These are phyloP conservation scores for Citrus unshiu DNA, from an alignment of 345 rosid species.

Conservation along the genomic window DNA sequence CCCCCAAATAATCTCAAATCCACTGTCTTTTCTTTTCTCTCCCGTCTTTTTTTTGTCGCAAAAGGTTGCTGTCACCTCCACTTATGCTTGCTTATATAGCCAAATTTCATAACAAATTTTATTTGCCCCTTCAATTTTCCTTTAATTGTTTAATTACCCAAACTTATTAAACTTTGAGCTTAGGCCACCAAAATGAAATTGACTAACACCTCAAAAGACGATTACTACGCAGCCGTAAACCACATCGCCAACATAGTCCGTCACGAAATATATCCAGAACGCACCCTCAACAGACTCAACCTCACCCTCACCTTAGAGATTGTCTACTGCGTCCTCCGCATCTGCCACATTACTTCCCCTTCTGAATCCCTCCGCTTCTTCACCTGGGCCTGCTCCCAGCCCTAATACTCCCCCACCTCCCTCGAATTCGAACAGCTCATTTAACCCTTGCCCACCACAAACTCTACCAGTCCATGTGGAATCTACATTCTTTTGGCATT, in stretches of 20 bases:
- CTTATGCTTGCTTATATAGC: no score
- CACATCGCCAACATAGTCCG: slow-evolving; percentile 77
- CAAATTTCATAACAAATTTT: no score
- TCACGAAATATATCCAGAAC: slow-evolving; percentile 78
- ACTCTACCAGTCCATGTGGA: slow-evolving; percentile 76
- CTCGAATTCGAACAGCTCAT: slow-evolving; percentile 67
- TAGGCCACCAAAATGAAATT: slow-evolving; percentile 28
- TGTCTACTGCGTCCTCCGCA: slow-evolving; percentile 77
- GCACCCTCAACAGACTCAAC: slow-evolving; percentile 44
- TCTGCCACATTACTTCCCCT: slow-evolving; percentile 52
- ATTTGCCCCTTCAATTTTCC: slow-evolving; percentile 33
- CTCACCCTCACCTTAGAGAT: slow-evolving; percentile 60
- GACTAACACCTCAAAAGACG: slow-evolving; percentile 39
- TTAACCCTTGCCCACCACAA: slow-evolving; percentile 53
- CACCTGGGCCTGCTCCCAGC: slow-evolving; percentile 56
- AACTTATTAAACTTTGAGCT: slow-evolving; percentile 45
- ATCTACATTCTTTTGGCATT: not conserved
- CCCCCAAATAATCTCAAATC: no score
- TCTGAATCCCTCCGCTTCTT: slow-evolving; percentile 78
- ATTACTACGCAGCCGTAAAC: slow-evolving; percentile 73
- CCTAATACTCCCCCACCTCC: slow-evolving; percentile 59
- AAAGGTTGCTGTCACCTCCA: no score
- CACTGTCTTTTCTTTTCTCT: no score
- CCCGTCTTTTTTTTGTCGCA: no score
- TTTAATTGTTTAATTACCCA: no score